Percentiles rank a stretch among this genome's conserved stretches.
Conservation (phyloP, 2,329 filamentous ascomycete species). For the Scedosporium minutisporum region DNA sequence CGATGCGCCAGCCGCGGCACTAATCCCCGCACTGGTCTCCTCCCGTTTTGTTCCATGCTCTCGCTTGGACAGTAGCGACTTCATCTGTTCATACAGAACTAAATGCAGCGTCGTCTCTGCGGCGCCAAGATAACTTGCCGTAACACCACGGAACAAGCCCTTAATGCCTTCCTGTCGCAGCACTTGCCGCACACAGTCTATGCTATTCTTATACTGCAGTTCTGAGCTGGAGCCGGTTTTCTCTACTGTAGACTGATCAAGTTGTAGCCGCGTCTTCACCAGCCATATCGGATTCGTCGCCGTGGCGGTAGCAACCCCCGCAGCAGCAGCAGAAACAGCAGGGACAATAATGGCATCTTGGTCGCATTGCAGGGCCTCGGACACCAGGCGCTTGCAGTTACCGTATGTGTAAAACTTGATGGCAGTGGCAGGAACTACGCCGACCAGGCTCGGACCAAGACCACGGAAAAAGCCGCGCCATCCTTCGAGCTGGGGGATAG, state of each 20-base stretch:
- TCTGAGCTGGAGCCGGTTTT: conserved; percentile 40
- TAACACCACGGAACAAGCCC: conserved; percentile 81
- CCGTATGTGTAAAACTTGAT: conserved; percentile 95
- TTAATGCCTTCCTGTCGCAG: conserved; percentile 68
- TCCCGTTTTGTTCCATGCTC: conserved; percentile 39
- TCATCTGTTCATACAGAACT: conserved; percentile 90
- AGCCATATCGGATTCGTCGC: conserved; percentile 95
- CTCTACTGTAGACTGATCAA: conserved; percentile 76
- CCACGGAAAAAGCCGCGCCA: conserved; percentile 87
- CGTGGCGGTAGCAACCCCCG: conserved; percentile 78
- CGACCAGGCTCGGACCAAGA: conserved; percentile 78
- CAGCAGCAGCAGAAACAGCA: conserved; percentile 62
- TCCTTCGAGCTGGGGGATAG: conserved; percentile 72
- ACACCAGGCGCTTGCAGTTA: conserved; percentile 77
- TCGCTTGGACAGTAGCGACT: conserved; percentile 57
- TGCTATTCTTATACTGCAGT: conserved; percentile 74
- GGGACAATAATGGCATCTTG: conserved; percentile 67
- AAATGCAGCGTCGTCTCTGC: conserved; percentile 86
- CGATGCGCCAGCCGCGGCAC: too few species aligned
- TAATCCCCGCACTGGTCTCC: too few species aligned
- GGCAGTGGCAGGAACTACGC: conserved; percentile 77
- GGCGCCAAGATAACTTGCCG: conserved; percentile 82
- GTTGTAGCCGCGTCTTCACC: conserved; percentile 83
- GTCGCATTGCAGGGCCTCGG: conserved; percentile 62
- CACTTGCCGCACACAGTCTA: conserved; percentile 78